These are phyloP conservation scores for Beta corolliflora DNA, from an alignment of 179 eudicot genomes.

Conservation along the genomic window DNA sequence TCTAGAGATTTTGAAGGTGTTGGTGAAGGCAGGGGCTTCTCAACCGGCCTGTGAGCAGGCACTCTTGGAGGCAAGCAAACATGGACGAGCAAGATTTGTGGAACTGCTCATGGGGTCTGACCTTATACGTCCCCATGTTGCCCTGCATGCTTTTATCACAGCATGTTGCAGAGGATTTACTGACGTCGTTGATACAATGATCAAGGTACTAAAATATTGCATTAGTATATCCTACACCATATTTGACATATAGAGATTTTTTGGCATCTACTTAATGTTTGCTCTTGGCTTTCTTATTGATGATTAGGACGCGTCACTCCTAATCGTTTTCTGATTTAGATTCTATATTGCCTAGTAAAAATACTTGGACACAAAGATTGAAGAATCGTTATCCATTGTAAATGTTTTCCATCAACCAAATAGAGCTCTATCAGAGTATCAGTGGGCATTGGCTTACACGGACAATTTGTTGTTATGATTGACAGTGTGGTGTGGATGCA, in stretches of 20 bases:
- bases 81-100: slow-evolving; percentile 61
- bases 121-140: slow-evolving; percentile 74
- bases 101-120: slow-evolving; percentile 80
- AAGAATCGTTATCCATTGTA: too few species aligned
- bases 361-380: too few species aligned
- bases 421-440: slow-evolving; percentile 1
- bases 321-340: neutral
- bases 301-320: neutral
- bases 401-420: too few species aligned
- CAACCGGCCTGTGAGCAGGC: slow-evolving; percentile 98
- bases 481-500: slow-evolving; percentile 81
- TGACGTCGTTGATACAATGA: slow-evolving; percentile 63
- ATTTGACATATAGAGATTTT: neutral
- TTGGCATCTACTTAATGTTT: slow-evolving; percentile 13
- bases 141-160: slow-evolving; percentile 82
- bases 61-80: slow-evolving; percentile 76
- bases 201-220: slow-evolving; percentile 55
- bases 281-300: neutral
- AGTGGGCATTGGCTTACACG: slow-evolving; percentile 14
- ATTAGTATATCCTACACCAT: slow-evolving; percentile 7
- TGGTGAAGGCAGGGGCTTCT: slow-evolving; percentile 86
- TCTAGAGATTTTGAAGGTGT: slow-evolving; percentile 67
- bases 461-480: slow-evolving; percentile 18
- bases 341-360: too few species aligned
- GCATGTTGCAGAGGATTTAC: slow-evolving; percentile 85